Conservation (phyloP, 2,329 filamentous ascomycete species). For the Phyllosticta paracitricarpa region DNA sequence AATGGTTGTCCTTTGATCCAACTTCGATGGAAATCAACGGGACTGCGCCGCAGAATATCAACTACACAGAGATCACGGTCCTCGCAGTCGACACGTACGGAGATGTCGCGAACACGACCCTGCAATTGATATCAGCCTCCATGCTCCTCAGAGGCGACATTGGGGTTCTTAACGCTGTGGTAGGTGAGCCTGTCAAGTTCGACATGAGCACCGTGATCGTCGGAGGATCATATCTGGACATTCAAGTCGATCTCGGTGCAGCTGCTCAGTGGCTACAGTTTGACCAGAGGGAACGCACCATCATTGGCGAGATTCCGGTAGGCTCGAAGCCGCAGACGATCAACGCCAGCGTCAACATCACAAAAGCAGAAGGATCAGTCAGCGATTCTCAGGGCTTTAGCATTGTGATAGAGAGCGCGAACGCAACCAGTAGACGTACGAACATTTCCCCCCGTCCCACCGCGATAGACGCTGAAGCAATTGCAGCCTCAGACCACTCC, state of each 20-base stretch:
- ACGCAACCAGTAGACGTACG: not conserved
- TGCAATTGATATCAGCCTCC: conserved; percentile 35
- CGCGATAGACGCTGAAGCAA: conserved; percentile 15
- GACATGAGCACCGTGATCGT: conserved; percentile 32
- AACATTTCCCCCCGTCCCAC: conserved; percentile 12
- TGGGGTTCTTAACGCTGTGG: conserved; percentile 36
- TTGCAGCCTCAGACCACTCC: conserved; percentile 15
- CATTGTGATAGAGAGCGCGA: conserved; percentile 18
- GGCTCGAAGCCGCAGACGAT: conserved; percentile 29
- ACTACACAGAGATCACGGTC: conserved; percentile 53
- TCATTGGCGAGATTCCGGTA: conserved; percentile 41
- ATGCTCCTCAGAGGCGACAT: conserved; percentile 36
- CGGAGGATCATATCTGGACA: conserved; percentile 9
- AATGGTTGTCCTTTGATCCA: conserved; percentile 60
- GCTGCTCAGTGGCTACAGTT: conserved; percentile 42
- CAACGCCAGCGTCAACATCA: conserved; percentile 35
- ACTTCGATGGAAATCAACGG: conserved; percentile 54
- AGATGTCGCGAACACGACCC: conserved; percentile 48
- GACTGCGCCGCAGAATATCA: conserved; percentile 48
- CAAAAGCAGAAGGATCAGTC: conserved; percentile 13
- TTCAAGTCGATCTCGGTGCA: conserved; percentile 36
- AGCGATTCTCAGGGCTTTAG: conserved; percentile 36
- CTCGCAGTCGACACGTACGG: conserved; percentile 49
- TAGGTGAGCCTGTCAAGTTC: conserved; percentile 28
- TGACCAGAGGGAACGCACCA: conserved; percentile 32